Conservation (phyloP, 1,284 basidiomycete species). For the Leccinum cinnamomeum region DNA sequence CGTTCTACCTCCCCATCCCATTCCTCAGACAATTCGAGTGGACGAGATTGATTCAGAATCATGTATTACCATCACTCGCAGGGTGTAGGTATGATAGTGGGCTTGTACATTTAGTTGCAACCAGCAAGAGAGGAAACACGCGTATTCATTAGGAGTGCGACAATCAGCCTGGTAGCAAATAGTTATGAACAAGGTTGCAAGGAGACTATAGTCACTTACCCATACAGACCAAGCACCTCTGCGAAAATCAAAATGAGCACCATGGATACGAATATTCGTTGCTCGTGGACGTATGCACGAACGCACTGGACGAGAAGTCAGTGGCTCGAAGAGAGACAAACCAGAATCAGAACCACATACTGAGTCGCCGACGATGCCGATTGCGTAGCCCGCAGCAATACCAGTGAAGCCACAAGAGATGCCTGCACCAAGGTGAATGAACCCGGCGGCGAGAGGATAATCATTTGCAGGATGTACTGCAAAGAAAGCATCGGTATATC, state of each 20-base stretch:
- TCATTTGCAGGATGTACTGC: slow-evolving; percentile 62
- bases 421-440: slow-evolving; percentile 94
- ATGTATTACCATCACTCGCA: slow-evolving; percentile 13
- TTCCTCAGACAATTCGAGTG: slow-evolving; percentile 16
- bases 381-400: slow-evolving; percentile 96
- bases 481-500: slow-evolving; percentile 16
- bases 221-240: slow-evolving; percentile 90
- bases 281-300: slow-evolving; percentile 79
- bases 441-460: slow-evolving; percentile 82
- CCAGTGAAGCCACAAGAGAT: slow-evolving; percentile 91
- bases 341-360: slow-evolving; percentile 46
- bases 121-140: slow-evolving; percentile 42
- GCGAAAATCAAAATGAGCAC: slow-evolving; percentile 92
- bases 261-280: slow-evolving; percentile 89
- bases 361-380: slow-evolving; percentile 94
- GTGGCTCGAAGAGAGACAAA: slow-evolving; percentile 1
- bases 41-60: slow-evolving; percentile 15
- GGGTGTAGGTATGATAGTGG: slow-evolving; percentile 17
- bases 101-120: slow-evolving; percentile 25
- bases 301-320: slow-evolving; percentile 50
- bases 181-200: slow-evolving; percentile 1
- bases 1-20: slow-evolving; percentile 26
- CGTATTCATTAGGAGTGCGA: slow-evolving; percentile 87
- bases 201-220: slow-evolving; percentile 44
- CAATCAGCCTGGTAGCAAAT: slow-evolving; percentile 62